phyloP scores from a whole-genome alignment of 73 alveolate species.

The Stentor roeselii region DNA sequence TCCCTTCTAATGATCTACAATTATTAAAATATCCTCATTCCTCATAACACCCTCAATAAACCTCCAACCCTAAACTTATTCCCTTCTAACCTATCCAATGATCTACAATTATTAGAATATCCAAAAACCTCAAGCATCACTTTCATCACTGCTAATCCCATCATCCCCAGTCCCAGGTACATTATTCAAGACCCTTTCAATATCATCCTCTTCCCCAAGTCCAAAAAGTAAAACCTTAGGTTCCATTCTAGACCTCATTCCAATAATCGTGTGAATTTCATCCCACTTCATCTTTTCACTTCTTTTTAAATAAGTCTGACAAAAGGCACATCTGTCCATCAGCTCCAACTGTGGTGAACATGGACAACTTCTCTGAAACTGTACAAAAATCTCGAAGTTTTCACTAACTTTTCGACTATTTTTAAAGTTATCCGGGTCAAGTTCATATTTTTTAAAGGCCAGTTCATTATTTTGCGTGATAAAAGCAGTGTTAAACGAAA shows the following conservation, averaged over 20 bases:
- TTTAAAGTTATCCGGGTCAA: not conserved
- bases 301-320: not conserved
- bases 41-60: too few relatives aligned
- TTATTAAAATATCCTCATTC: too few relatives aligned
- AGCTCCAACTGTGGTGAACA: not conserved
- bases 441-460: not conserved
- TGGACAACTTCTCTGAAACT: not conserved
- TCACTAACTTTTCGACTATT: not conserved
- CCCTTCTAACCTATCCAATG: too few relatives aligned
- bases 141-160: too few relatives aligned
- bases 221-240: not conserved
- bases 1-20: too few relatives aligned
- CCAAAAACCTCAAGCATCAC: too few relatives aligned
- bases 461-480: not conserved
- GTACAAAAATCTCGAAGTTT: not conserved
- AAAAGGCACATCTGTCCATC: not conserved
- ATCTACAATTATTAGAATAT: too few relatives aligned
- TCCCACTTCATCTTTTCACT: not conserved
- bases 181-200: not conserved
- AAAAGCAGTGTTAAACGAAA: not conserved
- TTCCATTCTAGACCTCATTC: not conserved
- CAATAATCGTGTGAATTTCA: not conserved
- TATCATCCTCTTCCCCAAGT: not conserved
- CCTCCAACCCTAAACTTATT: too few relatives aligned
- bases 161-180: too few relatives aligned